Evolutionary conservation across 2,329 filamentous ascomycete genomes (phyloP), one percentile per base, ranked within the genome.

Genomic region (Clarireedia paspali): DNA sequence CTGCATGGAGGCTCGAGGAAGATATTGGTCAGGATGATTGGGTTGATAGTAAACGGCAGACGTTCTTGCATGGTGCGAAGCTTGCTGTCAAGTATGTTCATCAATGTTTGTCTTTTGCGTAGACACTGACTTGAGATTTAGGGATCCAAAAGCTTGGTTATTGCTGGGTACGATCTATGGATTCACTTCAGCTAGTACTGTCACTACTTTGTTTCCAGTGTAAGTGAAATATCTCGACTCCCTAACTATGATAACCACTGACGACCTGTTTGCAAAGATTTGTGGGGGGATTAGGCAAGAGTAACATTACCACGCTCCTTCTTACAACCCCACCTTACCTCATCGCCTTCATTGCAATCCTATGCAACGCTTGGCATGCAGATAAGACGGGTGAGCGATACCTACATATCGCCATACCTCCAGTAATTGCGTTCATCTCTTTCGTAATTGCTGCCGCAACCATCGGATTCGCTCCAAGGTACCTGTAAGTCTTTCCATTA

Each of bases 171-270:
- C 45, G 4, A 49, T 55, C 12, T 54, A 49, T 14, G 52, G 52
- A n/a, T 48, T 48, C 7, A 49, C 59, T 3, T 60, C 58, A 6
- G 59, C 60, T 1, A 55, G 57, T 1, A 56, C 62, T 3, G 59
- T 63, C 20, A 65, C 56, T 40, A 63, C 72, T 57, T 71, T 70
- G 52, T 64, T 69, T 34, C 66, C 66, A 6, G 47, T 46, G 39
- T 42, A 7, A 42, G 39, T 42, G 39, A 42, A 20, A 14, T 42
- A 20, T 42, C 39, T 14, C 3, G 6, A 9, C 1, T 15, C 4
- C 14, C 26, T 5, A 15, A 15, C 15, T 6, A n/a, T 20, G 1
- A 23, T 26, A 47, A 15, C 5, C n/a, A 12, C 15, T 44, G 4
- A 17, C 40, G 10, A 44, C 17, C 5, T 20, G 23, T 23, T 20